These are phyloP conservation scores for Mortierella sp. DNA, from an alignment of 371 early-diverging fungal genomes.

Conservation along the genomic window DNA sequence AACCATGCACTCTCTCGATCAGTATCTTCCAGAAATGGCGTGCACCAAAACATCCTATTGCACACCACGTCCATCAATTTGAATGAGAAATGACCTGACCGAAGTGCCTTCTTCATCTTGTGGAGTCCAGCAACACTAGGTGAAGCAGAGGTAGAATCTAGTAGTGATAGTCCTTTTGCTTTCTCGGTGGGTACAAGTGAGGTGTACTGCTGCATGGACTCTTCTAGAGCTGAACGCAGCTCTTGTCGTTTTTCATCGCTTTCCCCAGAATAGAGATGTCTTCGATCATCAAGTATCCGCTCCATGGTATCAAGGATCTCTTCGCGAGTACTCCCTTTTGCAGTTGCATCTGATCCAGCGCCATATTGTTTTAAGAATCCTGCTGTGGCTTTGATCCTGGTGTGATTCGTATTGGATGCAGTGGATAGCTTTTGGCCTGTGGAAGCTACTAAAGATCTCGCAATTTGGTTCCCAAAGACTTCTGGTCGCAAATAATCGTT, in stretches of 20 bases:
- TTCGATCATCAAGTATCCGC: slow-evolving; percentile 36
- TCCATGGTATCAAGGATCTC: slow-evolving; percentile 13
- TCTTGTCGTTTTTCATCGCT: slow-evolving; percentile 30
- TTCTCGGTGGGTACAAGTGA: slow-evolving; percentile 34
- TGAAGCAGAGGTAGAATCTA: neutral
- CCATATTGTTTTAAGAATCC: slow-evolving; percentile 35
- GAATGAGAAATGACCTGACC: slow-evolving; percentile 58
- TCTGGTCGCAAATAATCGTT: slow-evolving; percentile 66
- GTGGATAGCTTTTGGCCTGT: slow-evolving; percentile 28
- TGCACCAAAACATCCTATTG: slow-evolving; percentile 65
- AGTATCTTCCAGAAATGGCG: slow-evolving; percentile 67
- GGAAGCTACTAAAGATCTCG: slow-evolving; percentile 29
- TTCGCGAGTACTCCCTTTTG: slow-evolving; percentile 16
- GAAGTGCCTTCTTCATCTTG: slow-evolving; percentile 30
- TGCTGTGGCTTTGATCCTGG: slow-evolving; percentile 51
- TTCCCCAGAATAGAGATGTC: slow-evolving; percentile 15
- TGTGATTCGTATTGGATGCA: slow-evolving; percentile 29
- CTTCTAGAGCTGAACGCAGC: slow-evolving; percentile 31
- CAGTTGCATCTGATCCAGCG: slow-evolving; percentile 17
- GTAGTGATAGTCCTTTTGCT: neutral
- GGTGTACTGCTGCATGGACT: slow-evolving; percentile 51
- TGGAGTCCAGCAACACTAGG: neutral
- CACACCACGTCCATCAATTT: slow-evolving; percentile 62
- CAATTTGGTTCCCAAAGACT: slow-evolving; percentile 58
- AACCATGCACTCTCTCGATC: slow-evolving; percentile 63